Base-by-base conservation (phyloP, 1,139 yeast species). In the Pichiaceae sp. region DNA sequence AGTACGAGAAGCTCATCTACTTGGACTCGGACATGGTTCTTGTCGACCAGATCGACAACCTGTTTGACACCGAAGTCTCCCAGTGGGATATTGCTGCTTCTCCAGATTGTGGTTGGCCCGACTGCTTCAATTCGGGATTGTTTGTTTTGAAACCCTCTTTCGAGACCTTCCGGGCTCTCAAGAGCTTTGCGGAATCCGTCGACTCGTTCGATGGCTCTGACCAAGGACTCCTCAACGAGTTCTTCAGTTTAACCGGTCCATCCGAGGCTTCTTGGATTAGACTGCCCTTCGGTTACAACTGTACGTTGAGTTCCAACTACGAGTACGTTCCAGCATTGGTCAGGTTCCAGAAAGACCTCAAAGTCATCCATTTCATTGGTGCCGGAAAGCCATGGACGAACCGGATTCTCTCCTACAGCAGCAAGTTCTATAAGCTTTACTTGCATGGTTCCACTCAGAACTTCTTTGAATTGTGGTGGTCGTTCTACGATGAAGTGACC, bases 41-140 rank as follows among this genome's bases (percentile, higher is more conserved):
- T 1, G 41, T 78, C 20, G 57, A 64, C 32, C 61, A 65, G 30
- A 45, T 70, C 31, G 64, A 63, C 49, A 49, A 60, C 37, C 47
- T 78, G 46, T 63, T 72, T 53, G 52, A 60, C 47, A 49, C 2
- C 4, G 26, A 26, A 9, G 31, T 33, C 18, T 5, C 24, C 4
- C 12, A n/a, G 42, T 33, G 49, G 47, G 66, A 69, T 41, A 66
- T 81, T 14, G 62, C 69, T 32, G 97, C 96, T 0, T 70, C 85
- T n/a, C 93, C 96, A 0, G 97, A 91, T 60, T 69, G 80, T 20
- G 96, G 97, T 15, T 91, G 96, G 79, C 97, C 97, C 1, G 97
- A 91, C 59, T 72, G 85, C 49, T 91, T 91, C 68, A 91, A 91
- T 60, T 78, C 94, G 18, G 97, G 97, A 7, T 77, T 91, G 29